Evolutionary conservation across 208 protist species (phyloP).

Genomic region (Trypanosomatidae sp.): DNA sequence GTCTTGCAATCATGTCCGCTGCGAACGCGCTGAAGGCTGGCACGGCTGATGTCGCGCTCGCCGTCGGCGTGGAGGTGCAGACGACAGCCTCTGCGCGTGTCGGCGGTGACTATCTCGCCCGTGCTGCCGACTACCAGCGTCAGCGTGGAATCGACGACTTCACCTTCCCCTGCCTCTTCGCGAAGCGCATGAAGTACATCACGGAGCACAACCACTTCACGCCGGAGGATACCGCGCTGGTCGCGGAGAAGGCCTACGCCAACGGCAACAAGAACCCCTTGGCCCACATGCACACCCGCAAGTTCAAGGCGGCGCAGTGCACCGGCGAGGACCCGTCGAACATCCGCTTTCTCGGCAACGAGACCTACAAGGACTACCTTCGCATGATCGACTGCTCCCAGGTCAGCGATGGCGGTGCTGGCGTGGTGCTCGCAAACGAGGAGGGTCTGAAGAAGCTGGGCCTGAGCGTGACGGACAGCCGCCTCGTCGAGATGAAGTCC

Average conservation of each 20-base stretch:
- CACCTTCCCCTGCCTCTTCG: conserved; percentile 92
- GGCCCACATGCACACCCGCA: conserved; percentile 86
- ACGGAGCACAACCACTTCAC: conserved; percentile 72
- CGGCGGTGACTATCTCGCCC: conserved; percentile 90
- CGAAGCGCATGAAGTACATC: conserved; percentile 84
- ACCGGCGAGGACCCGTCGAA: conserved; percentile 48
- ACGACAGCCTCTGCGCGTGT: conserved; percentile 80
- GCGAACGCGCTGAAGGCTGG: conserved; percentile 63
- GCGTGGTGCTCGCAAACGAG: conserved; percentile 80
- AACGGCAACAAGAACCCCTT: conserved; percentile 90
- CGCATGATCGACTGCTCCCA: conserved; percentile 88
- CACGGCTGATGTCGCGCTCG: conserved; percentile 64
- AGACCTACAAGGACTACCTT: conserved; percentile 81
- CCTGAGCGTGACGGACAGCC: conserved; percentile 51
- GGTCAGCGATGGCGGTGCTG: conserved; percentile 89
- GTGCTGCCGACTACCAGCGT: conserved; percentile 80
- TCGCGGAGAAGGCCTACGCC: conserved; percentile 88
- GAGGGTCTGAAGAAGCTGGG: conserved; percentile 81
- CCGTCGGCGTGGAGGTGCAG: conserved; percentile 89
- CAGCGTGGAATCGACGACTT: conserved; percentile 92
- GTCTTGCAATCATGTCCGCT: conserved; percentile 67
- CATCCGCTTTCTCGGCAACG: too few species aligned
- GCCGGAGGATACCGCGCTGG: conserved; percentile 83
- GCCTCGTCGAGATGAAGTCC: conserved; percentile 75
- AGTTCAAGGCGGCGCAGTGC: too few species aligned